phyloP scores from a whole-genome alignment of 2,329 filamentous ascomycete genomes.

The Myriosclerotinia curreyana region DNA sequence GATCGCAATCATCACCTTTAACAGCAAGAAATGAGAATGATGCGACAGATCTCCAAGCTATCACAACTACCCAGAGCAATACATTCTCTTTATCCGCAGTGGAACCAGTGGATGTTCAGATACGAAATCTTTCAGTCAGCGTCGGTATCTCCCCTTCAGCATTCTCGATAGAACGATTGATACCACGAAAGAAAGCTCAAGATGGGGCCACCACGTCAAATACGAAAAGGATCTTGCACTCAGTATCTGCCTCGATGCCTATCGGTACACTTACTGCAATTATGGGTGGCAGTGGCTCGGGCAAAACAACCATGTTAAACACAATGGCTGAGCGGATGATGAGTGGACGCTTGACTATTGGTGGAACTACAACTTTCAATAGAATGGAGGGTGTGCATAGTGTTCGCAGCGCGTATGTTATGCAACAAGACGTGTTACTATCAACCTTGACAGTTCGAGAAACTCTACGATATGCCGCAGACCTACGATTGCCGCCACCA shows the following conservation, averaged over 20 bases:
- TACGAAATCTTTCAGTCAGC: slow-evolving; percentile 53
- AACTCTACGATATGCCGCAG: slow-evolving; percentile 69
- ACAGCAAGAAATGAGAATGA: slow-evolving; percentile 7
- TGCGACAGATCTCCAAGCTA: slow-evolving; percentile 14
- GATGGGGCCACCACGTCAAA: slow-evolving; percentile 40
- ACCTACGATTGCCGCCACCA: slow-evolving; percentile 64
- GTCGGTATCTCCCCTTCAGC: slow-evolving; percentile 58
- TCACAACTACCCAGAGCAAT: slow-evolving; percentile 31
- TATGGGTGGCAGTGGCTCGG: slow-evolving; percentile 70
- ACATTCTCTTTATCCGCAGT: slow-evolving; percentile 47
- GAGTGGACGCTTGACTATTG: slow-evolving; percentile 49
- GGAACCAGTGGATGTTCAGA: slow-evolving; percentile 52
- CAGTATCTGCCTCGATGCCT: slow-evolving; percentile 61
- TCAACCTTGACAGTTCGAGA: slow-evolving; percentile 73
- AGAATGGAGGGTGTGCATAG: slow-evolving; percentile 50
- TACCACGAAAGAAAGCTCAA: slow-evolving; percentile 36
- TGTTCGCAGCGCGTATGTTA: slow-evolving; percentile 66
- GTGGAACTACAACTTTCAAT: slow-evolving; percentile 62
- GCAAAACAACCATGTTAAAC: slow-evolving; percentile 71
- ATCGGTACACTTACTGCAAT: slow-evolving; percentile 71
- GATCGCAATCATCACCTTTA: neutral
- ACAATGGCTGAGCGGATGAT: slow-evolving; percentile 66
- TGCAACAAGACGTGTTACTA: slow-evolving; percentile 72
- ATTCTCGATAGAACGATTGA: slow-evolving; percentile 43
- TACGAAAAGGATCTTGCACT: slow-evolving; percentile 56